Conservation (phyloP, 2,329 filamentous ascomycete species). For the Aspergillus fumigatiaffinis region DNA sequence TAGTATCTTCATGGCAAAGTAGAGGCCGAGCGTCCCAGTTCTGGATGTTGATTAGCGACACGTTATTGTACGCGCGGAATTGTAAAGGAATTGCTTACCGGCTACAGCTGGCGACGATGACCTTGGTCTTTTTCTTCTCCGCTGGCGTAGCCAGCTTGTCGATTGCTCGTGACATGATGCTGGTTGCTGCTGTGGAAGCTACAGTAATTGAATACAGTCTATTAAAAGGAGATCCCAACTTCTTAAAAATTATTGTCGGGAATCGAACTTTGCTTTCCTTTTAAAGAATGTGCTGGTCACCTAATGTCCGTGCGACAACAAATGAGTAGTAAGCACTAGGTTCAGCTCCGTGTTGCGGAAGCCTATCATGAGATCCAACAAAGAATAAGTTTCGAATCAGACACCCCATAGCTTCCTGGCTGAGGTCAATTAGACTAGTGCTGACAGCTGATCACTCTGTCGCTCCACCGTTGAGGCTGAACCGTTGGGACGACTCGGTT, state of each 20-base stretch:
- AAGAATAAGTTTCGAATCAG: background rate
- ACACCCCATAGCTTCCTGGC: too few species aligned
- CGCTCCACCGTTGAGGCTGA: too few species aligned
- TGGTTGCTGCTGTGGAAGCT: background rate
- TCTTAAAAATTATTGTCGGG: background rate
- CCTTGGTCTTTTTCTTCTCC: slow-evolving; percentile 15
- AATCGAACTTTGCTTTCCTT: background rate
- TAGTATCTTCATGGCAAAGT: slow-evolving; percentile 18
- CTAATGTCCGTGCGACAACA: background rate
- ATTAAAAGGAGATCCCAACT: too few species aligned
- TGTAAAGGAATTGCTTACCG: slow-evolving; percentile 9
- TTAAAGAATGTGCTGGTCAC: background rate
- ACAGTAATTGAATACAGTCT: too few species aligned
- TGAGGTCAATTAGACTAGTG: too few species aligned
- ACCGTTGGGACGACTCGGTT: too few species aligned
- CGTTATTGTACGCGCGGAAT: background rate
- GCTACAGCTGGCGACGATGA: slow-evolving; percentile 21
- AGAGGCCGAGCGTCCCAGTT: slow-evolving; percentile 21
- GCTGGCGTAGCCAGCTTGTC: slow-evolving; percentile 15
- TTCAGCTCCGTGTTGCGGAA: background rate
- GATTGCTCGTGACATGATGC: slow-evolving; percentile 18
- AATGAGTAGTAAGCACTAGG: background rate
- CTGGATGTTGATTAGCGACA: slow-evolving; percentile 1
- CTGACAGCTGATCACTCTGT: too few species aligned
- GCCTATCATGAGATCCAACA: background rate